Conservation (phyloP, 2,329 filamentous ascomycete species). For the Neofusicoccum parvum region DNA sequence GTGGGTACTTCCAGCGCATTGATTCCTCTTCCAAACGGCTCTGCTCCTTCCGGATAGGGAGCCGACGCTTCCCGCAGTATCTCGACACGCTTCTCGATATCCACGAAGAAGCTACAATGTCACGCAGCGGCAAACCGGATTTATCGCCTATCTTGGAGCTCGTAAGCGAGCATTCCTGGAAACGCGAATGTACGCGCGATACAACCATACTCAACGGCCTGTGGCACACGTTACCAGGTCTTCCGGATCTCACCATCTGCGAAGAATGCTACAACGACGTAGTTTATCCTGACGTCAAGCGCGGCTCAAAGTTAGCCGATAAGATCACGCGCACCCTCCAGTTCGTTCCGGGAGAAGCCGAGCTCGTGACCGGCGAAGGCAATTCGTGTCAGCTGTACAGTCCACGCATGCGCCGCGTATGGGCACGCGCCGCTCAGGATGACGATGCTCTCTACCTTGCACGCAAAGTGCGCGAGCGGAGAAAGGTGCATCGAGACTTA, state of each 20-base stretch:
- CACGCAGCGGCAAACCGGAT: conserved; percentile 48
- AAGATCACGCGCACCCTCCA: conserved; percentile 58
- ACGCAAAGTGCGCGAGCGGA: conserved; percentile 63
- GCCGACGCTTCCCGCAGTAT: conserved; percentile 59
- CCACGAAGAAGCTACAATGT: conserved; percentile 21
- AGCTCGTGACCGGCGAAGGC: conserved; percentile 28
- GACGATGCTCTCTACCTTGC: conserved; percentile 59
- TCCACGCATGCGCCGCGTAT: conserved; percentile 73
- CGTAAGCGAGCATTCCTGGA: conserved; percentile 51
- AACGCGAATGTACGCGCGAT: conserved; percentile 65
- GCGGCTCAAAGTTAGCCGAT: conserved; percentile 29
- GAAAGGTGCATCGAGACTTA: conserved; percentile 33
- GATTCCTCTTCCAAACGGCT: conserved; percentile 35
- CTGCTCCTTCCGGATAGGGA: conserved; percentile 71
- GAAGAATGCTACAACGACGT: conserved; percentile 82
- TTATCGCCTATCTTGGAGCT: conserved; percentile 65
- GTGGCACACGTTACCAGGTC: conserved; percentile 77
- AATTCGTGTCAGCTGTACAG: conserved; percentile 79
- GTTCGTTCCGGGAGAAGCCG: conserved; percentile 50
- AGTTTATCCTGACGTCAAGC: conserved; percentile 60
- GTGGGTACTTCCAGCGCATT: conserved; percentile 62
- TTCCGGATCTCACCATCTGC: conserved; percentile 82
- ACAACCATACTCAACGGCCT: conserved; percentile 61
- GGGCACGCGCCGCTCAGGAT: conserved; percentile 65
- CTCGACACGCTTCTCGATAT: conserved; percentile 59